A percentile compares a stretch with the other conserved stretches of the same genome.
Conservation (phyloP, 1,139 yeast genomes). For the Kodamaea alishanica region DNA sequence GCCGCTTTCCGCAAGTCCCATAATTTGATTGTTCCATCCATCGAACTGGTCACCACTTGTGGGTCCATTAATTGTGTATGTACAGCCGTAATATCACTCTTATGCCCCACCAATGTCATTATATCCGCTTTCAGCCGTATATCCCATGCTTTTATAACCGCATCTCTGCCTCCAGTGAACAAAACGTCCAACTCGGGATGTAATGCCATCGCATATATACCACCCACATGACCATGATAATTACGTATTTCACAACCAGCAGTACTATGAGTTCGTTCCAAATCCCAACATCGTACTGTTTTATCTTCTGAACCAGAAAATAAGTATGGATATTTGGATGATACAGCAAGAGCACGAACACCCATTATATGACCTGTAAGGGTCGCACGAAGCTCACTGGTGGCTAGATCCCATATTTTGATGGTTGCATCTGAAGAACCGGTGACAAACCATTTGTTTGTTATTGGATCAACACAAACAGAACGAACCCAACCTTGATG, state of each 20-base stretch:
- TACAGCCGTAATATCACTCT: slow-evolving; percentile 68
- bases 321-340: slow-evolving; percentile 77
- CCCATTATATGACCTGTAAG: slow-evolving; percentile 91
- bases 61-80: slow-evolving; percentile 72
- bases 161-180: slow-evolving; percentile 90
- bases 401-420: slow-evolving; percentile 86
- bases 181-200: slow-evolving; percentile 86
- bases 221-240: slow-evolving; percentile 92
- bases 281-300: slow-evolving; percentile 94
- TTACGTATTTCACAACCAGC: slow-evolving; percentile 61
- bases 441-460: slow-evolving; percentile 86
- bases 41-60: slow-evolving; percentile 77
- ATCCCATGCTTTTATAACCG: slow-evolving; percentile 91
- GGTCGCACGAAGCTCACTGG: slow-evolving; percentile 66
- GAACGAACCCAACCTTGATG: slow-evolving; percentile 93
- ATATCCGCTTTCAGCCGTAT: slow-evolving; percentile 74
- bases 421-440: slow-evolving; percentile 89
- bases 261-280: slow-evolving; percentile 71
- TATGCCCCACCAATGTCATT: slow-evolving; percentile 80
- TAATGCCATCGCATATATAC: slow-evolving; percentile 75
- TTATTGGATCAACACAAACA: slow-evolving; percentile 71
- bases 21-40: slow-evolving; percentile 77
- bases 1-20: slow-evolving; percentile 65
- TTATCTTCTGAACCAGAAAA: slow-evolving; percentile 94
- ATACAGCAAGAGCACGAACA: slow-evolving; percentile 71